Base-by-base conservation (phyloP, 2,329 filamentous ascomycete species). In the Fusarium sp. region DNA sequence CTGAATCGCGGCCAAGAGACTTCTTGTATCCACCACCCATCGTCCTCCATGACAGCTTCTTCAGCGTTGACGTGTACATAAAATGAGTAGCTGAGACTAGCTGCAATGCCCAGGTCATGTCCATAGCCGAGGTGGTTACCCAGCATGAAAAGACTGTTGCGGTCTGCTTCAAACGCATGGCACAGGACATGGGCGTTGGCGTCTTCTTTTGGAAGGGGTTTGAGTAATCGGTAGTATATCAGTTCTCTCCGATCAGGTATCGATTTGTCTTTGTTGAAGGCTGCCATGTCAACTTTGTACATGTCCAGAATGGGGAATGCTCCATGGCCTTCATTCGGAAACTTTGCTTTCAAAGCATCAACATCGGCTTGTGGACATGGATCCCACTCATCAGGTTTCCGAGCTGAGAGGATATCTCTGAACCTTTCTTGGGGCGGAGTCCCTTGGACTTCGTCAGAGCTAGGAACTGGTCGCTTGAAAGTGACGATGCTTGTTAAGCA, bases 11-110 rank as follows among this genome's bases (percentile, higher is more conserved):
- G 84, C 73, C 85, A 87, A 31, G 72, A 80, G 2, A 79, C 78
- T 72, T 88, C 86, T 72, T 86, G 84, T 18, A 88, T 73, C 86
- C 86, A 88, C 85, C 86, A 88, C 15, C 78, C 78, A 5, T 79
- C 76, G 6, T 78, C 79, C 8, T 76, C 71, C 82, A 88, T 86
- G 9, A 85, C 79, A 0, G 84, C 80, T 42, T 84, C 81, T 7
- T 81, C 79, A 1, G 79, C 79, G 41, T 86, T 84, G 31, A 84
- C 82, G 60, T 88, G 86, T 8, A 88, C 77, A 20, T 85, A 84
- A 59, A 87, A 85, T 1, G 81, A 82, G 63, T 85, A 86, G 68
- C 81, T 85, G 55, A 88, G 68, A 35, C 79, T 85, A 5, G 83
- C 84, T 2, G 80, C 82, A 16, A 79, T 74, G 5, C 78, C 82